phyloP scores from a whole-genome alignment of 2,329 filamentous ascomycete species.

The Apiospora rasikravindrae region DNA sequence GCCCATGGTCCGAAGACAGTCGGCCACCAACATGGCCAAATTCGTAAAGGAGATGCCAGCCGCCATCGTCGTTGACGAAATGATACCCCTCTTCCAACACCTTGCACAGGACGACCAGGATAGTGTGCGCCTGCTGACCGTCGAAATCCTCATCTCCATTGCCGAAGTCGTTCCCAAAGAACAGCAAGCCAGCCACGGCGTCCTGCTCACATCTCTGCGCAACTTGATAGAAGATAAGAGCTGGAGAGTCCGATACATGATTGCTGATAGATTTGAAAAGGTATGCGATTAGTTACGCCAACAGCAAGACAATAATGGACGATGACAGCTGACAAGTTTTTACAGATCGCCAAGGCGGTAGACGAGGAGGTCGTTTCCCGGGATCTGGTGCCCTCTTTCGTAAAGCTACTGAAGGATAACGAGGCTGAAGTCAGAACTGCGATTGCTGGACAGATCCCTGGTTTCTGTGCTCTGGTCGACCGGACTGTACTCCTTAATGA shows the following conservation, averaged over 20 bases:
- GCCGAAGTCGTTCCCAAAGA: constrained; percentile 98
- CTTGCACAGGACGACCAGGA: constrained; percentile 96
- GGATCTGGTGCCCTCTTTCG: constrained; percentile 94
- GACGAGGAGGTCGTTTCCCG: constrained; percentile 94
- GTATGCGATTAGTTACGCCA: constrained; percentile 48
- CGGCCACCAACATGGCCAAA: constrained; percentile 94
- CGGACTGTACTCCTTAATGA: constrained; percentile 88
- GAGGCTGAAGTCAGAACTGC: constrained; percentile 97
- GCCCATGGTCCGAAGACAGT: constrained; percentile 97
- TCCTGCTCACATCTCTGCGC: constrained; percentile 86
- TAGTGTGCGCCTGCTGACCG: constrained; percentile 92
- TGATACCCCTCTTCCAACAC: constrained; percentile 98
- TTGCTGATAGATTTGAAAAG: constrained; percentile 98
- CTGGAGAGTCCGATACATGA: constrained; percentile 99
- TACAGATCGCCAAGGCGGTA: constrained; percentile 93
- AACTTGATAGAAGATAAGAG: constrained; percentile 99
- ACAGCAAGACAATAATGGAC: constrained; percentile 6
- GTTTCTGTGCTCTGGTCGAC: constrained; percentile 91
- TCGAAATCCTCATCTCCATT: constrained; percentile 94
- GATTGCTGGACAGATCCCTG: constrained; percentile 96
- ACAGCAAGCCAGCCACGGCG: constrained; percentile 94
- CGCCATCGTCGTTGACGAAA: constrained; percentile 91
- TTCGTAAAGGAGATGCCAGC: constrained; percentile 98
- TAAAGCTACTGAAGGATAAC: constrained; percentile 96
- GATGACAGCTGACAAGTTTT: constrained; percentile 27